Evolutionary conservation across 495 filamentous ascomycete genomes (phyloP), one percentile per base, ranked within the genome.

Genomic region (Penicillium turbatum): DNA sequence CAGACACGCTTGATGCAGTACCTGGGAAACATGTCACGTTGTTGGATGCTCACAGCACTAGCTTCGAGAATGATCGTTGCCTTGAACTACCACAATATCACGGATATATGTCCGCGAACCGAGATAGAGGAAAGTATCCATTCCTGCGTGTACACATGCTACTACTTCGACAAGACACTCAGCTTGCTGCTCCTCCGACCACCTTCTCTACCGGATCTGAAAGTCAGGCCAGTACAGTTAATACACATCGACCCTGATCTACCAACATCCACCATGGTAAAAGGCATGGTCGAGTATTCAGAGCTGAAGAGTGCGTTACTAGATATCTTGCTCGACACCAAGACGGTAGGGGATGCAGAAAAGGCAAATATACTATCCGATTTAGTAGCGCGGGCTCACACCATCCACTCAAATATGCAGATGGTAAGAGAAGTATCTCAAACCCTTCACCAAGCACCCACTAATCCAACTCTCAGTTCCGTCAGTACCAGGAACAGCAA

Each of bases 141-240:
- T 30, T 55, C 57, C 1, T 67, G 62, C 44, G 44, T 67, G 3
- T 63, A 65, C 31, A 59, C 45, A 8, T 70, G 69, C 50, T 73
- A 68, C 42, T 68, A 68, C 32, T 62, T 69, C 16, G 70, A 73
- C 47, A 66, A 70, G 19, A 61, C 60, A 3, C 60, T 73, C 15
- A 70, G 70, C 52, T 50, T 72, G 43, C 67, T 73, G 34, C 64
- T 71, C 9, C 61, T 69, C 8, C 68, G 70, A 10, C 70, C 68
- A 2, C 54, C 65, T 6, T 68, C 65, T 19, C 43, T 73, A 8
- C 70, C 68, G 30, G 61, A 62, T 15, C 58, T 71, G 17, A 63
- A 64, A 27, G 56, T 67, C 1, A 50, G 60, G 2, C 61, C 68
- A 4, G 34, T 51, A 3, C 21, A 57, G 2, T 43, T 71, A 21